phyloP scores from a whole-genome alignment of 2,329 filamentous ascomycete genomes.

The Nemania sp. region DNA sequence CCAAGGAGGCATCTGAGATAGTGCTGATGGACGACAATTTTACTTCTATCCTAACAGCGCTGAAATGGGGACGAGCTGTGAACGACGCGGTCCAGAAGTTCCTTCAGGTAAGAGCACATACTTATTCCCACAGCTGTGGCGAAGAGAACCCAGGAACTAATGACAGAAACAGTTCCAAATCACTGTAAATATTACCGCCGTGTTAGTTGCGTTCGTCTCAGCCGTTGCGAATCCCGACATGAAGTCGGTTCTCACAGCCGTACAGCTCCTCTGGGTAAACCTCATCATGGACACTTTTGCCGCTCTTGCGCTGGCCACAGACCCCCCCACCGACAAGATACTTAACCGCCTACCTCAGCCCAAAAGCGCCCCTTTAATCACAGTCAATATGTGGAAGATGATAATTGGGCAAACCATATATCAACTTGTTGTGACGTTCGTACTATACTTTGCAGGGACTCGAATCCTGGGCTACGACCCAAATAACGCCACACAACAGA shows the following conservation, averaged over 20 bases:
- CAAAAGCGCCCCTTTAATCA: conserved; percentile 80
- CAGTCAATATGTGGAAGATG: conserved; percentile 76
- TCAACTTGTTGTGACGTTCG: conserved; percentile 69
- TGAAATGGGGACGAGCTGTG: conserved; percentile 76
- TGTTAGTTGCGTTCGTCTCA: conserved; percentile 73
- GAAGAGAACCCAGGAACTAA: conserved; percentile 19
- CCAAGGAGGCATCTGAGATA: conserved; percentile 76
- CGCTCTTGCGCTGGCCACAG: conserved; percentile 73
- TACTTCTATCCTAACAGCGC: conserved; percentile 72
- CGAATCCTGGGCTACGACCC: conserved; percentile 65
- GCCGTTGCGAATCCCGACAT: conserved; percentile 68
- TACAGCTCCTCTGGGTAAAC: conserved; percentile 77
- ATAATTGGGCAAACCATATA: conserved; percentile 72
- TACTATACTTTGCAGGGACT: conserved; percentile 71
- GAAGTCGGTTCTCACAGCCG: conserved; percentile 72
- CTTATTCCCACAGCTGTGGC: background rate
- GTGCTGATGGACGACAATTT: conserved; percentile 77
- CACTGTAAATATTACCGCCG: conserved; percentile 77
- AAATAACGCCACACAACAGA: conserved; percentile 54
- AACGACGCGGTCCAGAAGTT: conserved; percentile 78
- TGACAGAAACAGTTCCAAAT: conserved; percentile 65
- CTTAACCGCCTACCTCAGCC: conserved; percentile 65
- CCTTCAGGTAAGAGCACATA: conserved; percentile 60
- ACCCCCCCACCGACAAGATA: conserved; percentile 68
- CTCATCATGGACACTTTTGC: conserved; percentile 78